phyloP scores from a whole-genome alignment of 140 eudicot species.

The Anethum foeniculum region DNA sequence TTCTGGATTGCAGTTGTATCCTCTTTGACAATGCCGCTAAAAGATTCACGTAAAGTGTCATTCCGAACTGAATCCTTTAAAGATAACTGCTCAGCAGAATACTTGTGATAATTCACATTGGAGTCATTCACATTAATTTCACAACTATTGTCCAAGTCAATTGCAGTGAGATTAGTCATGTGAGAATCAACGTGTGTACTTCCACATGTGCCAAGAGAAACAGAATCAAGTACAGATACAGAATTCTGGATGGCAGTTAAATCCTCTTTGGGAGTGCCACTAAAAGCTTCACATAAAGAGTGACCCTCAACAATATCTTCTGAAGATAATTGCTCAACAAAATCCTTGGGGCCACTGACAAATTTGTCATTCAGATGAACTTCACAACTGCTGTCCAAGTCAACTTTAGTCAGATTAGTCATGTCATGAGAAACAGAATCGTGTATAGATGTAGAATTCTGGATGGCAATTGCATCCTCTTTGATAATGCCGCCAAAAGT shows the following conservation, averaged over 20 bases:
- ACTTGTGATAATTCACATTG: background rate
- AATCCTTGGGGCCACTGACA: background rate
- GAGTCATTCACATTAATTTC: background rate
- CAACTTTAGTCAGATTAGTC: background rate
- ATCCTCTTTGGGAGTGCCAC: background rate
- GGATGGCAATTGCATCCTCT: background rate
- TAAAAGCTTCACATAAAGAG: background rate
- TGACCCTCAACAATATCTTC: background rate
- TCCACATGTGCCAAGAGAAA: slow-evolving; percentile 1
- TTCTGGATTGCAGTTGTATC: background rate
- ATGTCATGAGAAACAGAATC: background rate
- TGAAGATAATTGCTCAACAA: background rate
- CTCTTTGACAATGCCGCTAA: background rate
- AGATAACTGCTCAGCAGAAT: slow-evolving; percentile 2
- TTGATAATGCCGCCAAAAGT: background rate
- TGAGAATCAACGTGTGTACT: background rate
- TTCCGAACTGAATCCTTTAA: background rate
- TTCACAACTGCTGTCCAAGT: background rate
- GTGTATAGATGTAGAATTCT: background rate
- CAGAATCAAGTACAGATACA: background rate
- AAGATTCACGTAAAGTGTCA: background rate
- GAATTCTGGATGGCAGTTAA: background rate
- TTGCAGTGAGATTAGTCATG: background rate
- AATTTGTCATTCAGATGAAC: background rate
- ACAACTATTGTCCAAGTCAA: background rate